A percentile compares a stretch with the other conserved stretches of the same genome.
Conservation (phyloP, 352 stramenopile species). For the Aphanomyces cochlioides region DNA sequence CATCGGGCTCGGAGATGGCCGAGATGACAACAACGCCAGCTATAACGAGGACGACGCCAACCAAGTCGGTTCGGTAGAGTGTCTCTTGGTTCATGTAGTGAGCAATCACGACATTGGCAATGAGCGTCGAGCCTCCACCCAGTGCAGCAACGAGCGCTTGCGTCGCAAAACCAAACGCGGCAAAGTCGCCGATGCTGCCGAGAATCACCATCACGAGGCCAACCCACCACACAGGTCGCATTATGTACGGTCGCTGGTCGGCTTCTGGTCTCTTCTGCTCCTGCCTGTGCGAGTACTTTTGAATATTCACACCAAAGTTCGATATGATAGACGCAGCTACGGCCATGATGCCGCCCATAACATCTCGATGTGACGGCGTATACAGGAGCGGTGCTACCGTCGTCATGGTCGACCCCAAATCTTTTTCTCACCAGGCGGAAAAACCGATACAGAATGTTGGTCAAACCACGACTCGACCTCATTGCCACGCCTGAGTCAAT, state of each 20-base stretch:
- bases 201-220: conserved; percentile 71
- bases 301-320: conserved; percentile 87
- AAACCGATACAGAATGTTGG: conserved; percentile 16
- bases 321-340: conserved; percentile 78
- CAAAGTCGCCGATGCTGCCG: conserved; percentile 84
- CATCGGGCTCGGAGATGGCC: conserved; percentile 79
- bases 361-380: conserved; percentile 54
- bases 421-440: conserved; percentile 15
- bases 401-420: not conserved
- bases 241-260: conserved; percentile 72
- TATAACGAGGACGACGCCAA: conserved; percentile 84
- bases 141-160: conserved; percentile 86
- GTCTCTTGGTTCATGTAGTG: conserved; percentile 81
- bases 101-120: conserved; percentile 85
- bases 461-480: not conserved
- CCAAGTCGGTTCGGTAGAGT: conserved; percentile 71
- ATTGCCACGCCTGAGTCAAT: too few relatives aligned
- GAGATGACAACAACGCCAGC: conserved; percentile 82
- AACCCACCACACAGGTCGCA: conserved; percentile 85
- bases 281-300: conserved; percentile 82
- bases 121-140: conserved; percentile 77
- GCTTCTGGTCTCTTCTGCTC: conserved; percentile 45
- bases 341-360: conserved; percentile 74
- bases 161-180: conserved; percentile 85
- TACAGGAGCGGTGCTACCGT: not conserved